A percentile compares a stretch with the other conserved stretches of the same genome.
These are phyloP conservation scores for Hygrocybe punicea DNA, from an alignment of 768 basidiomycete genomes.

Conservation along the genomic window DNA sequence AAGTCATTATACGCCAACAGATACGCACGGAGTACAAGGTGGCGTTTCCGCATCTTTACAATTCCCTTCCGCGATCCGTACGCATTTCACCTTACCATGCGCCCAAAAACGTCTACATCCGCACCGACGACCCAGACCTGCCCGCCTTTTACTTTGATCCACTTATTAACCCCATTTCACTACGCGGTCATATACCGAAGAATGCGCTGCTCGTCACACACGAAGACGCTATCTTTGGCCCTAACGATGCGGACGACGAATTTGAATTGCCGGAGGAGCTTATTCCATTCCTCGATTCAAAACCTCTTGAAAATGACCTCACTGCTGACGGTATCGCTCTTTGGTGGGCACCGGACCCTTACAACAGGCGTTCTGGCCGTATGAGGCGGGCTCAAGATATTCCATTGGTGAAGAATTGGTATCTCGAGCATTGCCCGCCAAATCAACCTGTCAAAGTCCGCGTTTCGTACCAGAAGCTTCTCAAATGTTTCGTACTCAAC, in stretches of 20 bases:
- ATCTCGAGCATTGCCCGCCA: conserved; percentile 96
- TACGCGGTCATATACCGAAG: conserved; percentile 81
- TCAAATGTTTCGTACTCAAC: conserved; percentile 94
- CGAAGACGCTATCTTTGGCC: conserved; percentile 90
- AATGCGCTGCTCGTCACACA: conserved; percentile 80
- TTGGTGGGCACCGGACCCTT: conserved; percentile 98
- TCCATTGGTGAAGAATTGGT: conserved; percentile 97
- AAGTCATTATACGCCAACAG: conserved; percentile 98
- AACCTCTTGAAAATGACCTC: conserved; percentile 79
- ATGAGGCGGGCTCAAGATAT: conserved; percentile 95
- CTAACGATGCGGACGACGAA: conserved; percentile 78
- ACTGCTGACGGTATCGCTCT: conserved; percentile 96
- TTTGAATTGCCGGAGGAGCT: conserved; percentile 80
- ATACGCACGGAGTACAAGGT: conserved; percentile 99
- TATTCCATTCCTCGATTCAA: conserved; percentile 76
- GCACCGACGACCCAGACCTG: conserved; percentile 98
- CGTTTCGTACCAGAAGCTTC: conserved; percentile 96
- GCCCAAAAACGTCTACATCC: conserved; percentile 98
- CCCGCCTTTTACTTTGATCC: conserved; percentile 99
- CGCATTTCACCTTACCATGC: conserved; percentile 87
- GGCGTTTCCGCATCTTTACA: conserved; percentile 98
- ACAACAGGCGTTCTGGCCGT: conserved; percentile 85
- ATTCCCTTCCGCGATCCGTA: conserved; percentile 93
- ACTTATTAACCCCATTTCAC: conserved; percentile 94
- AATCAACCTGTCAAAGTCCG: conserved; percentile 96